Conservation (phyloP, 257 asterid genomes). For the Nyctanthes arbortristis region DNA sequence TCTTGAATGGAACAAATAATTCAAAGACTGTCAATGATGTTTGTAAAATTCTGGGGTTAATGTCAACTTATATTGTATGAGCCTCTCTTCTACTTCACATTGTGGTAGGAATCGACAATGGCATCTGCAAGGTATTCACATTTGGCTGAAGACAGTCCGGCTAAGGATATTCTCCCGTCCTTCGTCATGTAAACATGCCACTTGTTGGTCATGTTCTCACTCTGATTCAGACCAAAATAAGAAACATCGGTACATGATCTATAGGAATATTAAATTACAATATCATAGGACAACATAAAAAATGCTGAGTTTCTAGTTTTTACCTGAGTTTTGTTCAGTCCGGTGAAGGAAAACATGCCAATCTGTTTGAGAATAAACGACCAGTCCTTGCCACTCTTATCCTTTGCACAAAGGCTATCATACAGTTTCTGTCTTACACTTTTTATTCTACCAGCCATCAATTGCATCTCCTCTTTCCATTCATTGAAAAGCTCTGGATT, state of each 20-base stretch:
- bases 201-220: constrained; percentile 83
- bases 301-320: neutral
- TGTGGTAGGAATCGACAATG: constrained; percentile 83
- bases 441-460: constrained; percentile 96
- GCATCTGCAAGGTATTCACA: constrained; percentile 97
- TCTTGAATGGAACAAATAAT: neutral
- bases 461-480: constrained; percentile 93
- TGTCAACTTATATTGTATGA: neutral
- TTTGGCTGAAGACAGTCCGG: constrained; percentile 88
- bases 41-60: neutral
- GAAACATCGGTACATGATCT: constrained; percentile 13
- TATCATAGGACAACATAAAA: neutral
- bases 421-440: constrained; percentile 76
- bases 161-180: constrained; percentile 93
- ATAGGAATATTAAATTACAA: neutral
- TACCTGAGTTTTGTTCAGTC: constrained; percentile 90
- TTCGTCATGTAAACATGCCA: constrained; percentile 98
- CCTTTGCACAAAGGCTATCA: constrained; percentile 61
- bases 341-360: constrained; percentile 98
- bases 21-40: neutral
- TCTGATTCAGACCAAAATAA: constrained; percentile 39
- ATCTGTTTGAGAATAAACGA: constrained; percentile 83
- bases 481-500: constrained; percentile 68
- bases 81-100: constrained; percentile 38
- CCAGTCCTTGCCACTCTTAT: constrained; percentile 90